A percentile compares a stretch with the other conserved stretches of the same genome.
Evolutionary conservation across 768 basidiomycete genomes (phyloP).

Genomic region (Xerocomellus chrysenteron): DNA sequence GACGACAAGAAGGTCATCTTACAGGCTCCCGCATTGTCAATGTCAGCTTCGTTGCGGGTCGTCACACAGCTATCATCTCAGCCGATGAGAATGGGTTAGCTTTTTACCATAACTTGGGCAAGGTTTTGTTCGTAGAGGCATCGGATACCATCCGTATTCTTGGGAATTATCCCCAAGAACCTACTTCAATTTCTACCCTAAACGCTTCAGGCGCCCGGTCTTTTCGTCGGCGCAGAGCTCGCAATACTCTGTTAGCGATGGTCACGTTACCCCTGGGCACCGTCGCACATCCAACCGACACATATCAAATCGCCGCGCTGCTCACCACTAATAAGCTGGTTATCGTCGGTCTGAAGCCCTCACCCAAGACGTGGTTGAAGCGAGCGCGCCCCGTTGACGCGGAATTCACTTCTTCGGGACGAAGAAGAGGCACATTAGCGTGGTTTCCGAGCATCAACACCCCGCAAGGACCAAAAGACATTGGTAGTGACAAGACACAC

Average conservation of each 20-base stretch:
- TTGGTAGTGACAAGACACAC: slow-evolving; percentile 29
- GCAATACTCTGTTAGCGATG: slow-evolving; percentile 76
- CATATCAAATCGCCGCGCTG: slow-evolving; percentile 77
- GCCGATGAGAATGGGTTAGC: slow-evolving; percentile 90
- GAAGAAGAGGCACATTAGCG: slow-evolving; percentile 63
- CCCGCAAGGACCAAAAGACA: slow-evolving; percentile 24
- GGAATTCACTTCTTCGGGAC: slow-evolving; percentile 40
- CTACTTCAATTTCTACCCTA: slow-evolving; percentile 15
- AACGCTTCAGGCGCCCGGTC: slow-evolving; percentile 23
- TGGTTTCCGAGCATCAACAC: slow-evolving; percentile 74
- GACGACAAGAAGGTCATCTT: slow-evolving; percentile 85
- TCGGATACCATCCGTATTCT: slow-evolving; percentile 92
- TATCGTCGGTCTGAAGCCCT: slow-evolving; percentile 88
- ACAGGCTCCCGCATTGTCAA: slow-evolving; percentile 74
- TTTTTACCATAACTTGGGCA: slow-evolving; percentile 93
- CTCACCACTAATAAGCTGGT: slow-evolving; percentile 90
- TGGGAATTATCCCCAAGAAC: slow-evolving; percentile 78
- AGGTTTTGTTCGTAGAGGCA: slow-evolving; percentile 92
- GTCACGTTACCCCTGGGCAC: slow-evolving; percentile 80
- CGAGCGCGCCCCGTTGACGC: slow-evolving; percentile 54
- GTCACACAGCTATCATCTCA: slow-evolving; percentile 90
- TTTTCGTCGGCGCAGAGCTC: slow-evolving; percentile 47
- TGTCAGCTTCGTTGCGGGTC: slow-evolving; percentile 83
- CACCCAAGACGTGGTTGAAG: slow-evolving; percentile 91
- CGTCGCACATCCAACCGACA: slow-evolving; percentile 69